Conservation (phyloP, 2,329 filamentous ascomycete genomes). For the Drechslerella coelobrocha region DNA sequence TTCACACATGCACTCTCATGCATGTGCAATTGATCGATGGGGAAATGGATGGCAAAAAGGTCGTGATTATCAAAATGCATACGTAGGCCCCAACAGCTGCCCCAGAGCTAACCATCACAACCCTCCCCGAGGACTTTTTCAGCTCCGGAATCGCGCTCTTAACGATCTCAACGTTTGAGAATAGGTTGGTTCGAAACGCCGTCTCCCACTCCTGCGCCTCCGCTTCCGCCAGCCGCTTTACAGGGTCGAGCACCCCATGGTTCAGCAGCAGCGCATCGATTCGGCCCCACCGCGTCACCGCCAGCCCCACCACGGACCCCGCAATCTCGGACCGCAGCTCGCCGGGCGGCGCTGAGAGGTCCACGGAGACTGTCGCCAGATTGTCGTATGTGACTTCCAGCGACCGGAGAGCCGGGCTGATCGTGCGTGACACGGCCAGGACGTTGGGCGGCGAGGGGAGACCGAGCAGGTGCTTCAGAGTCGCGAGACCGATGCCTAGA, state of each 20-base stretch:
- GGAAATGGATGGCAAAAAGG: neutral
- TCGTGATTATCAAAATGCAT: slow-evolving; percentile 53
- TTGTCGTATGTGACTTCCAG: slow-evolving; percentile 56
- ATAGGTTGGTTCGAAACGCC: slow-evolving; percentile 83
- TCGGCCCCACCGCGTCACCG: slow-evolving; percentile 67
- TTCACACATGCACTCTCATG: slow-evolving; percentile 1
- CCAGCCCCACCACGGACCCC: slow-evolving; percentile 57
- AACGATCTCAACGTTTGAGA: slow-evolving; percentile 81
- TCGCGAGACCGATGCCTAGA: slow-evolving; percentile 68
- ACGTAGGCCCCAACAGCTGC: slow-evolving; percentile 72
- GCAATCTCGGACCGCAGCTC: slow-evolving; percentile 30
- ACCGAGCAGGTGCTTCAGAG: slow-evolving; percentile 67
- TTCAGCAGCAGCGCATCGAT: slow-evolving; percentile 87
- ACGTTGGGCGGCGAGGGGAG: slow-evolving; percentile 63
- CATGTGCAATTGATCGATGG: neutral
- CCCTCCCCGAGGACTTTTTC: slow-evolving; percentile 71
- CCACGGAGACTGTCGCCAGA: slow-evolving; percentile 32
- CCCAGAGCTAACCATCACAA: slow-evolving; percentile 81
- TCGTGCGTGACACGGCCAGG: slow-evolving; percentile 65
- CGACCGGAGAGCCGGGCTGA: slow-evolving; percentile 63
- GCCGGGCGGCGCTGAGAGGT: slow-evolving; percentile 19
- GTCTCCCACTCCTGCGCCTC: slow-evolving; percentile 73
- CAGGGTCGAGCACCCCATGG: slow-evolving; percentile 80
- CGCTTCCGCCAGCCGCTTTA: slow-evolving; percentile 72
- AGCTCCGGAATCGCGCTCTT: slow-evolving; percentile 73